Percentiles rank a stretch among this genome's conserved stretches.
Evolutionary conservation across 208 protist species (phyloP).

Genomic region (Wallacemonas sp.): DNA sequence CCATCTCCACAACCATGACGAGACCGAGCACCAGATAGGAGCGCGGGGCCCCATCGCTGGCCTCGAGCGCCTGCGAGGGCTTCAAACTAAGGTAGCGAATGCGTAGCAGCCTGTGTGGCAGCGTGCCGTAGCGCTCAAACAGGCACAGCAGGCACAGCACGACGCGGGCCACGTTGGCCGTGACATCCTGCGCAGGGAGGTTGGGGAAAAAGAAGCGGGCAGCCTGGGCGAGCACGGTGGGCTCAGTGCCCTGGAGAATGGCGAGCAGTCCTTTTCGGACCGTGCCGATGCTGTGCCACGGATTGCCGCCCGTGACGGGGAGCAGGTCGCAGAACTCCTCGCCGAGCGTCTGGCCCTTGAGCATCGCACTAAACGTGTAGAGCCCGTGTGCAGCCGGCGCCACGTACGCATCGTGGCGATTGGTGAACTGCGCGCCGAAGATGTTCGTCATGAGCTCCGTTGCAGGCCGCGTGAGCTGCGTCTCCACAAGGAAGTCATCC

Average conservation of each 20-base stretch:
- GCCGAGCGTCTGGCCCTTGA: constrained; percentile 76
- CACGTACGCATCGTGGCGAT: constrained; percentile 71
- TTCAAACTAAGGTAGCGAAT: constrained; percentile 79
- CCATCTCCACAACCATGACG: constrained; percentile 69
- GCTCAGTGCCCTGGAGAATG: constrained; percentile 58
- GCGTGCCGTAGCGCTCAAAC: constrained; percentile 80
- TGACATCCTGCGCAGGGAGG: constrained; percentile 65
- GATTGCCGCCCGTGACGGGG: constrained; percentile 47
- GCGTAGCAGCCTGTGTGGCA: constrained; percentile 63
- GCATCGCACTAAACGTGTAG: constrained; percentile 74
- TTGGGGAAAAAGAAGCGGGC: constrained; percentile 60
- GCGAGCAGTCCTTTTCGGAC: constrained; percentile 58
- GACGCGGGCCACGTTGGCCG: constrained; percentile 45
- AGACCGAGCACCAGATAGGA: constrained; percentile 75
- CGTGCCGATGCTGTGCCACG: constrained; percentile 46
- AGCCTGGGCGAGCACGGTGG: constrained; percentile 46
- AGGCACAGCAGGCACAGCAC: constrained; percentile 67
- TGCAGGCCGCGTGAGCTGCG: constrained; percentile 53
- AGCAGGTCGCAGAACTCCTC: constrained; percentile 90
- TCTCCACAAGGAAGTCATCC: constrained; percentile 78
- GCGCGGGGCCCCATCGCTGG: constrained; percentile 57
- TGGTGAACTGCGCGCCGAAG: constrained; percentile 79
- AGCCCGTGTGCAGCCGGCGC: constrained; percentile 45
- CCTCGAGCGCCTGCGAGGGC: constrained; percentile 48
- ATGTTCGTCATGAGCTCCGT: constrained; percentile 71